Evolutionary conservation across 2,329 filamentous ascomycete genomes (phyloP).

Genomic region (Truncatella angustata): DNA sequence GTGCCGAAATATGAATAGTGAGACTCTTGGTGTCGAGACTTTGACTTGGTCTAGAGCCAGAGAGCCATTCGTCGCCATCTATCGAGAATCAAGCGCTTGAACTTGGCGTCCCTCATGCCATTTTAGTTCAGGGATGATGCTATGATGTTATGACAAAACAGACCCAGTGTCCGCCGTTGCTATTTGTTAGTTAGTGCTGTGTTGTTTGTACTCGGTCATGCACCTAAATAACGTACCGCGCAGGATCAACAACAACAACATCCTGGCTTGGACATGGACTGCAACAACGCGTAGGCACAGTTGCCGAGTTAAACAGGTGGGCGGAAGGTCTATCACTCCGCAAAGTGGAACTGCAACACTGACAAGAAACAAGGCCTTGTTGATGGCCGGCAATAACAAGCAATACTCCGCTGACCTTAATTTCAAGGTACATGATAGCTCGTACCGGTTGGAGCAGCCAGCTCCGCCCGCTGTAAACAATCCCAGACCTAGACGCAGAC

Average conservation of each 20-base stretch:
- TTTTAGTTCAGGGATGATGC: background rate
- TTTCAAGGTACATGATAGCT: conserved; percentile 7
- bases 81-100: background rate
- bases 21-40: too few relatives aligned
- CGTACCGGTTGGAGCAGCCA: conserved; percentile 9
- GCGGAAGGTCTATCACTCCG: background rate
- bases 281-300: background rate
- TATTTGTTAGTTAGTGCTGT: too few relatives aligned
- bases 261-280: too few relatives aligned
- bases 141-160: too few relatives aligned
- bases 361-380: conserved; percentile 2
- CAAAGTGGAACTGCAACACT: background rate
- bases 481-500: too few relatives aligned
- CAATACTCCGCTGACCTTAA: conserved; percentile 5
- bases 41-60: background rate
- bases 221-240: background rate
- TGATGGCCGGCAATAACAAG: conserved; percentile 9
- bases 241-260: background rate
- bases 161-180: too few relatives aligned
- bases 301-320: background rate
- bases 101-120: background rate
- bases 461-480: conserved; percentile 10
- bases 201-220: too few relatives aligned
- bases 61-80: background rate
- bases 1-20: conserved; percentile 1